Evolutionary conservation across 2,329 filamentous ascomycete genomes (phyloP), one percentile per base, ranked within the genome.

Genomic region (Microascus cirrosus): DNA sequence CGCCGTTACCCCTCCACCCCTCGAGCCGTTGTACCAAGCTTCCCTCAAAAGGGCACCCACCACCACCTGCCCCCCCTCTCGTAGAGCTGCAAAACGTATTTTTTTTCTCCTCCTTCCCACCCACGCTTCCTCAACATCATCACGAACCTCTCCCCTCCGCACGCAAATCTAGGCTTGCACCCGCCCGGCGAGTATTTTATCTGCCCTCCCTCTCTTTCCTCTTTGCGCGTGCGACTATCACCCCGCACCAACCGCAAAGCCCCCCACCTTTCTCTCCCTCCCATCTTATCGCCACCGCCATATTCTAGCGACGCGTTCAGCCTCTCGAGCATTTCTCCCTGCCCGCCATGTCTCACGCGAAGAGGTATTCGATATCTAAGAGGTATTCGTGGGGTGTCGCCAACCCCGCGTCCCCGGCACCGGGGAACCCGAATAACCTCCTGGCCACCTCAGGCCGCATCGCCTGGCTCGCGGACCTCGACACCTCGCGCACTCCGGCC

Each of bases 401-500:
- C 28, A 32, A 52, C 55, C 32, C 3, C 13, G 42, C 34, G 18
- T n/a, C 48, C 12, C 20, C 32, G 18, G 20, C 55, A 3, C 42
- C 45, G 7, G 45, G 45, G 18, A 50, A 53, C 55, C 34, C 55
- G n/a, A 57, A 39, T 48, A 57, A 28, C 48, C 55, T 57, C n/a
- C 55, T 57, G 32, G 55, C 55, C n/a, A 57, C 55, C 7, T 20
- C 45, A 2, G 56, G 56, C 39, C 50, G 60, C 73, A 82, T 86
- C 65, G 77, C 80, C 69, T 86, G 83, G 83, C 77, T 86, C 61
- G 77, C 82, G 61, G 73, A 75, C 62, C 89, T 99, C 70, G 87
- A 96, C 79, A 96, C 93, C 64, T 89, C 94, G 71, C 91, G 87
- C 78, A 80, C 83, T 67, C 92, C 93, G 59, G 82, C 86, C 68